These are phyloP conservation scores for Zychaea mexicana DNA, from an alignment of 371 early-diverging fungal species.

Conservation along the genomic window DNA sequence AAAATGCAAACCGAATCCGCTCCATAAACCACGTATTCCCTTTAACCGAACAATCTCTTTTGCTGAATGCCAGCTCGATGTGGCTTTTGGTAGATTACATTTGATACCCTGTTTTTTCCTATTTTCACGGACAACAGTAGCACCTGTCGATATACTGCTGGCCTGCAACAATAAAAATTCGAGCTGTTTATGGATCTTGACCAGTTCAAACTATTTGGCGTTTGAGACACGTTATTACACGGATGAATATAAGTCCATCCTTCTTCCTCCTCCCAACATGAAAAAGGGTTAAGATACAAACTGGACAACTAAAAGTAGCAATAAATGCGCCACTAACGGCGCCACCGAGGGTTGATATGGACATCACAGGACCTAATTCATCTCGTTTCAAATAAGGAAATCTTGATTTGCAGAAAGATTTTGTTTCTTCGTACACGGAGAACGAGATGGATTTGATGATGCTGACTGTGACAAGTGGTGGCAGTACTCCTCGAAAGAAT, in stretches of 20 bases:
- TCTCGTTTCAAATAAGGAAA: slow-evolving; percentile 25
- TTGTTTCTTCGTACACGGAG: slow-evolving; percentile 73
- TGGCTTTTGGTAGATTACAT: slow-evolving; percentile 9
- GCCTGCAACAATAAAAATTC: slow-evolving; percentile 63
- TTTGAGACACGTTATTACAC: background rate
- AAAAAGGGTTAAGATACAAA: background rate
- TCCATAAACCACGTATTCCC: slow-evolving; percentile 52
- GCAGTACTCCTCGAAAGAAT: slow-evolving; percentile 76
- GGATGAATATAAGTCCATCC: background rate
- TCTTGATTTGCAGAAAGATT: slow-evolving; percentile 23
- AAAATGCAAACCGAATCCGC: slow-evolving; percentile 55
- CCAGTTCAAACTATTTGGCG: slow-evolving; percentile 69
- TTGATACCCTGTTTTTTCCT: slow-evolving; percentile 3
- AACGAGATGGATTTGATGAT: slow-evolving; percentile 78
- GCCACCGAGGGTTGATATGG: slow-evolving; percentile 63
- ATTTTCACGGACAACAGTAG: slow-evolving; percentile 32
- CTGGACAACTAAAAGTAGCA: slow-evolving; percentile 71
- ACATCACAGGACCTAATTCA: slow-evolving; percentile 47
- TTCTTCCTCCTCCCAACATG: background rate
- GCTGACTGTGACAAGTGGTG: slow-evolving; percentile 77
- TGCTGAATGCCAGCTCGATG: slow-evolving; percentile 62
- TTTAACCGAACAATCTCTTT: slow-evolving; percentile 57
- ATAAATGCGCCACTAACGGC: slow-evolving; percentile 67
- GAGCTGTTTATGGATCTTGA: slow-evolving; percentile 82
- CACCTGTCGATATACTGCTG: slow-evolving; percentile 52